phyloP scores from a whole-genome alignment of 2,329 filamentous ascomycete genomes.

The Apiospora aurea region DNA sequence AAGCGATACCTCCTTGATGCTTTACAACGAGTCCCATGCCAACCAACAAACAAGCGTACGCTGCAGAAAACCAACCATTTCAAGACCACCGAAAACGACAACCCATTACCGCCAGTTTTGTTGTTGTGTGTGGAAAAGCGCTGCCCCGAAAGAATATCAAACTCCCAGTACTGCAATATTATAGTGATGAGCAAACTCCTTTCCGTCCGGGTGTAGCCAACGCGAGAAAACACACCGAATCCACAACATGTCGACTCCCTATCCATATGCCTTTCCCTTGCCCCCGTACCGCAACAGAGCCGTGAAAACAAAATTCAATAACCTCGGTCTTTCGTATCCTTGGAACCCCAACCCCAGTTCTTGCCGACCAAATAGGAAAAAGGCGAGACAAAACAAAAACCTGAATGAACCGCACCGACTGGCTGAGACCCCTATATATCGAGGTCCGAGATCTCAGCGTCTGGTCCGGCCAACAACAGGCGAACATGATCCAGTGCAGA shows the following conservation, averaged over 20 bases:
- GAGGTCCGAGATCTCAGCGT: background rate
- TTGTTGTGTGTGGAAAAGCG: conserved; percentile 31
- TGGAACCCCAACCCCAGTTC: background rate
- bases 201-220: conserved; percentile 18
- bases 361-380: background rate
- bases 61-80: conserved; percentile 13
- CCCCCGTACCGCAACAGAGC: background rate
- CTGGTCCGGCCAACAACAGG: background rate
- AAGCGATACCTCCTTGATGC: conserved; percentile 18
- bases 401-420: background rate
- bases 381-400: background rate
- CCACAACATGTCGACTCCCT: conserved; percentile 13
- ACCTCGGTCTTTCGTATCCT: conserved; percentile 16
- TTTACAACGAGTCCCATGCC: conserved; percentile 15
- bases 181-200: conserved; percentile 16
- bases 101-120: conserved; percentile 23
- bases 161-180: conserved; percentile 21
- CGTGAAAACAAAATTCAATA: conserved; percentile 6
- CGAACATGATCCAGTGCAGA: background rate
- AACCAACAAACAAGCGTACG: conserved; percentile 12
- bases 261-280: conserved; percentile 16
- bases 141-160: conserved; percentile 6
- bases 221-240: conserved; percentile 15
- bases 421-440: conserved; percentile 13
- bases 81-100: conserved; percentile 12